Conservation (phyloP, 31 red algal species). For the Asparagopsis taxiformis region DNA sequence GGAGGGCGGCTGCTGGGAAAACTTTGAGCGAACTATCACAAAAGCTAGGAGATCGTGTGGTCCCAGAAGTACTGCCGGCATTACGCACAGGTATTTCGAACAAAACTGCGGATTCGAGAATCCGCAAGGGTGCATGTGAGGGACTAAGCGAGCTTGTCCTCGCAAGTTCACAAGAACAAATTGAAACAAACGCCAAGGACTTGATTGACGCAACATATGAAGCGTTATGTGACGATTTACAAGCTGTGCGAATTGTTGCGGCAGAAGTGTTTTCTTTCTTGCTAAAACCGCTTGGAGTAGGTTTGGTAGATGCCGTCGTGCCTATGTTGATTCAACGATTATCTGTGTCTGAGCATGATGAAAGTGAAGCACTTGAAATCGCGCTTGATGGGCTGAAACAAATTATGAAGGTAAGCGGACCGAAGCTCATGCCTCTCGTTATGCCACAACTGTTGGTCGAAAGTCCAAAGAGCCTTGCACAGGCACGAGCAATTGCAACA, state of each 20-base stretch:
- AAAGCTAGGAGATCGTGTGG: slow-evolving; percentile 84
- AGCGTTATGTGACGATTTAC: slow-evolving; percentile 52
- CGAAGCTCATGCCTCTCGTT: slow-evolving; percentile 60
- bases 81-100: slow-evolving; percentile 47
- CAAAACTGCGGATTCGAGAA: slow-evolving; percentile 32
- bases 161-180: slow-evolving; percentile 57
- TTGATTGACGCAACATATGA: slow-evolving; percentile 56
- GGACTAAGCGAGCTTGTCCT: slow-evolving; percentile 76
- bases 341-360: slow-evolving; percentile 21
- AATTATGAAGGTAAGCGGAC: slow-evolving; percentile 46
- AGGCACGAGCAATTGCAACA: slow-evolving; percentile 36
- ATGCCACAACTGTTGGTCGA: slow-evolving; percentile 54
- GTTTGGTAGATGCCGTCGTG: slow-evolving; percentile 60
- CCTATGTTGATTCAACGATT: slow-evolving; percentile 47
- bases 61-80: slow-evolving; percentile 82
- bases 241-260: slow-evolving; percentile 47
- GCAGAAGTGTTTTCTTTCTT: slow-evolving; percentile 58
- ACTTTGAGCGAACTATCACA: slow-evolving; percentile 82
- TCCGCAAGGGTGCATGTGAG: slow-evolving; percentile 83
- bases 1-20: slow-evolving; percentile 64
- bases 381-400: slow-evolving; percentile 72
- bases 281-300: slow-evolving; percentile 52
- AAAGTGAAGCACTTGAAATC: slow-evolving; percentile 15
- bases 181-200: slow-evolving; percentile 47
- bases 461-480: slow-evolving; percentile 25